These are phyloP conservation scores for Tetrapisispora iriomotensis DNA, from an alignment of 805 yeast species.

Conservation along the genomic window DNA sequence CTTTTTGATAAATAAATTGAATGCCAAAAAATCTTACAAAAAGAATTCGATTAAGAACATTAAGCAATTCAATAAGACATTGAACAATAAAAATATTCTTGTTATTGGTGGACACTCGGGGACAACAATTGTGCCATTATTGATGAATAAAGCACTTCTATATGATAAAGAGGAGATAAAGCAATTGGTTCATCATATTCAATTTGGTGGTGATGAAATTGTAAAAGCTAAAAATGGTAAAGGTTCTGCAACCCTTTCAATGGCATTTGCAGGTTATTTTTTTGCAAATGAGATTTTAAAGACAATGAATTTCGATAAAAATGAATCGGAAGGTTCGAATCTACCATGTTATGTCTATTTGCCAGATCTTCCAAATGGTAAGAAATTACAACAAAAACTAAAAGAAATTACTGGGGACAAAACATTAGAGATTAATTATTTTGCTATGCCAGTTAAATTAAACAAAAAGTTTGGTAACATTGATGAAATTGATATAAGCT, in stretches of 20 bases:
- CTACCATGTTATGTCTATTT: slow-evolving; percentile 47
- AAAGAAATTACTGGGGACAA: slow-evolving; percentile 1
- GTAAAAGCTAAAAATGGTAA: slow-evolving; percentile 79
- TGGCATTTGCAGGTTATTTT: slow-evolving; percentile 80
- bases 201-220: slow-evolving; percentile 84
- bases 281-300: slow-evolving; percentile 58
- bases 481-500: slow-evolving; percentile 39
- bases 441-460: slow-evolving; percentile 53
- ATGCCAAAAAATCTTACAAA: not conserved
- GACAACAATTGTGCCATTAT: slow-evolving; percentile 68
- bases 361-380: slow-evolving; percentile 44
- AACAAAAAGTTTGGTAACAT: slow-evolving; percentile 38
- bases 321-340: slow-evolving; percentile 6
- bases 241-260: slow-evolving; percentile 76
- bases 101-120: slow-evolving; percentile 87
- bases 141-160: slow-evolving; percentile 43
- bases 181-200: slow-evolving; percentile 64
- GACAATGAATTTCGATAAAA: slow-evolving; percentile 15
- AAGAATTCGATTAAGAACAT: not conserved
- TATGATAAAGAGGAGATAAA: slow-evolving; percentile 38
- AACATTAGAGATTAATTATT: slow-evolving; percentile 32
- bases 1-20: slow-evolving; percentile 31
- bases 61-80: slow-evolving; percentile 3
- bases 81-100: slow-evolving; percentile 40
- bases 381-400: slow-evolving; percentile 31